Conservation (phyloP, 257 asterid genomes). For the Gynochthodes officinalis region DNA sequence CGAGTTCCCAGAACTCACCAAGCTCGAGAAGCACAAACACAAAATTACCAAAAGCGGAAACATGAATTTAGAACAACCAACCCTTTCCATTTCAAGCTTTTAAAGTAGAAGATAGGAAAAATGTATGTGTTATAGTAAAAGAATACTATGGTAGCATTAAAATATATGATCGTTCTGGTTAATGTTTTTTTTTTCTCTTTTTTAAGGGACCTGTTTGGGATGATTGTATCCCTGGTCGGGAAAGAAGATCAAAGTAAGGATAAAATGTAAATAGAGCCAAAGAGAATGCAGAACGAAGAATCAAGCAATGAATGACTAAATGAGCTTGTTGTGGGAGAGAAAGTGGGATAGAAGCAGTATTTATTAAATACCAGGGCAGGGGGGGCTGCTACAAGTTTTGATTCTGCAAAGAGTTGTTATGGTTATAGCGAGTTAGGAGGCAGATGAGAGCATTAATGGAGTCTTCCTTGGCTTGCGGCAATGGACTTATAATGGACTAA, state of each 20-base stretch:
- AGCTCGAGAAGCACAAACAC: slow-evolving; percentile 7
- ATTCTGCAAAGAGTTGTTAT: background rate
- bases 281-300: background rate
- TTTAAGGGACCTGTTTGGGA: background rate
- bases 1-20: slow-evolving; percentile 10
- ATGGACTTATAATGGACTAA: slow-evolving; percentile 6
- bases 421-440: slow-evolving; percentile 23
- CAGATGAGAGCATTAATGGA: slow-evolving; percentile 42
- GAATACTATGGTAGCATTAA: background rate
- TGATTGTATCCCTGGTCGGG: background rate
- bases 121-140: background rate
- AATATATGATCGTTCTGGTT: background rate
- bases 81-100: background rate
- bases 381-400: slow-evolving; percentile 1
- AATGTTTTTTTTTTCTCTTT: background rate
- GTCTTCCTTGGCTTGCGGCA: slow-evolving; percentile 4
- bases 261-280: background rate
- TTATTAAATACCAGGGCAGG: slow-evolving; percentile 9
- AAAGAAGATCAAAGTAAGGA: background rate
- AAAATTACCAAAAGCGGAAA: slow-evolving; percentile 21
- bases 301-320: background rate
- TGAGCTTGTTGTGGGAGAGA: background rate
- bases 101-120: background rate
- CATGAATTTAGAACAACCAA: background rate
- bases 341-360: background rate